Percentiles rank a stretch among this genome's conserved stretches.
phyloP scores from a whole-genome alignment of 148 eudicot genomes.

The Simmondsia chinensis region DNA sequence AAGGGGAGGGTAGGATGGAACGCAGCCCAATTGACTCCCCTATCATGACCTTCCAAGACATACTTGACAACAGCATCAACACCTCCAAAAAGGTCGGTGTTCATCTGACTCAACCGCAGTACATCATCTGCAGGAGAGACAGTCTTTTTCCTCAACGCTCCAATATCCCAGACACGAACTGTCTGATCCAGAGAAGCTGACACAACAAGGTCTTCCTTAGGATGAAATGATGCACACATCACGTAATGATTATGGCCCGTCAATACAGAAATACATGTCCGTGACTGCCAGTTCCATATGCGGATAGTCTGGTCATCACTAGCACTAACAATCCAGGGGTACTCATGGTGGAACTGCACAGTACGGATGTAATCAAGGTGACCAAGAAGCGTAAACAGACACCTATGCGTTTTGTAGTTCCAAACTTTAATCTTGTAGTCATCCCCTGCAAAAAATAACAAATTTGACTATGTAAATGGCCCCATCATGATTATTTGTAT shows the following conservation, averaged over 20 bases:
- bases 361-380: conserved; percentile 96
- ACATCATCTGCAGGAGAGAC: conserved; percentile 82
- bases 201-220: conserved; percentile 84
- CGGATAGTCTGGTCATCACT: conserved; percentile 97
- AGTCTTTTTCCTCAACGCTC: conserved; percentile 64
- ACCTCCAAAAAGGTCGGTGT: conserved; percentile 78
- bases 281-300: conserved; percentile 96
- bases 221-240: conserved; percentile 94
- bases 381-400: conserved; percentile 87
- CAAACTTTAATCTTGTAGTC: conserved; percentile 96
- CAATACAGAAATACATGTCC: conserved; percentile 84
- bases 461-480: background rate
- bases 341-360: conserved; percentile 90
- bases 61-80: conserved; percentile 94
- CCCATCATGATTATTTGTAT: no score
- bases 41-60: conserved; percentile 89
- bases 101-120: conserved; percentile 67
- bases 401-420: conserved; percentile 89
- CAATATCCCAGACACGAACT: conserved; percentile 93
- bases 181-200: conserved; percentile 96
- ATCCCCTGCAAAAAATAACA: conserved; percentile 52
- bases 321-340: conserved; percentile 94
- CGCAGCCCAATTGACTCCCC: conserved; percentile 96
- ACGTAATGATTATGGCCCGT: conserved; percentile 97
- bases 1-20: conserved; percentile 87